phyloP scores from a whole-genome alignment of 2,329 filamentous ascomycete genomes.

The Pyricularia sp. region DNA sequence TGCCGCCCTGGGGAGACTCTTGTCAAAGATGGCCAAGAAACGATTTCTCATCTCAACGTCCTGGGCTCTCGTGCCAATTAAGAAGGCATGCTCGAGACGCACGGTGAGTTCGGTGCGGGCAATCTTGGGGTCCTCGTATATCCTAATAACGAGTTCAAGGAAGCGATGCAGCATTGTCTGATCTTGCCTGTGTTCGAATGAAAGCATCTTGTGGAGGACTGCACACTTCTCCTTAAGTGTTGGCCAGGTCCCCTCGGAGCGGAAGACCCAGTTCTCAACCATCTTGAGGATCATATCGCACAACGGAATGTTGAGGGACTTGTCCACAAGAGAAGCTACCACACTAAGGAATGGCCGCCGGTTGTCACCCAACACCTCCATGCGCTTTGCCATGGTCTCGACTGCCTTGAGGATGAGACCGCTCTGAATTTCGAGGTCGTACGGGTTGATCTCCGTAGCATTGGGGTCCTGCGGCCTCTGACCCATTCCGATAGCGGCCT shows the following conservation, averaged over 20 bases:
- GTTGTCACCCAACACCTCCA: conserved; percentile 85
- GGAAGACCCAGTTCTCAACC: conserved; percentile 94
- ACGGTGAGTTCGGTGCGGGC: conserved; percentile 91
- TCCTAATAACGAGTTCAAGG: conserved; percentile 87
- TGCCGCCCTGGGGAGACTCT: conserved; percentile 82
- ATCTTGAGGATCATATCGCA: conserved; percentile 89
- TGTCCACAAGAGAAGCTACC: conserved; percentile 86
- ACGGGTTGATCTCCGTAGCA: conserved; percentile 50
- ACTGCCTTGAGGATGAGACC: conserved; percentile 90
- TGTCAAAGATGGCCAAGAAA: conserved; percentile 93
- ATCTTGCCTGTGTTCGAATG: conserved; percentile 78
- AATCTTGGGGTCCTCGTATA: conserved; percentile 96
- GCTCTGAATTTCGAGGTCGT: conserved; percentile 80
- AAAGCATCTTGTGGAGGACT: conserved; percentile 96
- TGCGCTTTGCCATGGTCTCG: conserved; percentile 79
- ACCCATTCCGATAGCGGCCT: background rate
- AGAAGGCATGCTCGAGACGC: conserved; percentile 92
- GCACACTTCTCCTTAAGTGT: conserved; percentile 98
- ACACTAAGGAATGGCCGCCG: conserved; percentile 89
- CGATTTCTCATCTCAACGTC: conserved; percentile 95
- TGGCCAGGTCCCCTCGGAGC: conserved; percentile 86
- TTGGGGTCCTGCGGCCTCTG: conserved; percentile 29
- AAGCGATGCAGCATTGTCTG: conserved; percentile 83
- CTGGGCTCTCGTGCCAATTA: conserved; percentile 84
- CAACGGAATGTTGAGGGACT: conserved; percentile 73